Evolutionary conservation across 768 basidiomycete species (phyloP).

Genomic region (Tricholoma sp.): DNA sequence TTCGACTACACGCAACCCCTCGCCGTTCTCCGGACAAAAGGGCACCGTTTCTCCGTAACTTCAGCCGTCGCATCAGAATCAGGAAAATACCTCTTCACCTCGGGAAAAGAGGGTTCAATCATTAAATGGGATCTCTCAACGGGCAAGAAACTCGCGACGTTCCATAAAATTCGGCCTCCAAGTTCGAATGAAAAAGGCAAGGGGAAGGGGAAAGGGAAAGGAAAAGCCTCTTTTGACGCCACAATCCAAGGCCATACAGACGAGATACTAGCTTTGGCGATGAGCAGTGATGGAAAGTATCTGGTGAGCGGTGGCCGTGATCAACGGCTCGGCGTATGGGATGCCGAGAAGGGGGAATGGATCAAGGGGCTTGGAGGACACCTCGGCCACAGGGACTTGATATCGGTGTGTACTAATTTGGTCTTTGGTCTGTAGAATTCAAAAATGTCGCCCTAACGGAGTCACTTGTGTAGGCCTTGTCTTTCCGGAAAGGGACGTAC

Average conservation of each 20-base stretch:
- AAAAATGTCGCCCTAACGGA: not conserved
- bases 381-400: conserved; percentile 49
- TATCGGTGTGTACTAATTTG: conserved; percentile 34
- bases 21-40: conserved; percentile 54
- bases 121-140: conserved; percentile 75
- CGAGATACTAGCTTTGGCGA: conserved; percentile 76
- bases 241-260: conserved; percentile 76
- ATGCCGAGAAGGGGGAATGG: conserved; percentile 71
- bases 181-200: conserved; percentile 47
- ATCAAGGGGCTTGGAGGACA: conserved; percentile 77
- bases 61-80: conserved; percentile 74
- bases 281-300: conserved; percentile 80
- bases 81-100: conserved; percentile 72
- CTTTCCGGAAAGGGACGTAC: conserved; percentile 73
- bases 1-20: conserved; percentile 50
- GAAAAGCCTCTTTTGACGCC: conserved; percentile 35
- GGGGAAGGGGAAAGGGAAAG: conserved; percentile 59
- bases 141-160: conserved; percentile 53
- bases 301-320: conserved; percentile 89
- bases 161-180: conserved; percentile 53
- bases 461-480: conserved; percentile 42
- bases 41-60: conserved; percentile 78
- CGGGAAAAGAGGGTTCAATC: conserved; percentile 89
- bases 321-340: conserved; percentile 80
- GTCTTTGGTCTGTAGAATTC: not conserved